Base-by-base conservation (phyloP, 1,284 basidiomycete genomes). In the Ganoderma boninense region DNA sequence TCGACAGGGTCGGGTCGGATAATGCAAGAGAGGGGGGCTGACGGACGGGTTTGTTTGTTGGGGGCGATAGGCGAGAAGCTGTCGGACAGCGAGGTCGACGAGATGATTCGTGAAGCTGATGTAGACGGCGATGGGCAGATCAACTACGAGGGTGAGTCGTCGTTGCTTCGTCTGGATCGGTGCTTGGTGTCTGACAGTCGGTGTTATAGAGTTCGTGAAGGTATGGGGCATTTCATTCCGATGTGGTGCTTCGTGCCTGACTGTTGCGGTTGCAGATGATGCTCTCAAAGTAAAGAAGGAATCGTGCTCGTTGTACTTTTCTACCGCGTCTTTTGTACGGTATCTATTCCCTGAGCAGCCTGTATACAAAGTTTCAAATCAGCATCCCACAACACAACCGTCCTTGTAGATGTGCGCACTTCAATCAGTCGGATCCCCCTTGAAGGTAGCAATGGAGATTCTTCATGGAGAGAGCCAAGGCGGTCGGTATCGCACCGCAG, bases 101-200 rank as follows among this genome's bases (percentile, higher is more conserved):
- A 98, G 85, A 99, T 99, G 97, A 99, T 99, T 82, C 90, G 96
- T 69, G 97, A 99, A 84, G 97, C 97, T 67, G 97, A 99, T 82
- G 90, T 96, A 65, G 97, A 99, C 80, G 97, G 96, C 56, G 95
- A 97, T 81, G 95, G 95, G 44, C 93, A 95, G 83, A 95, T 95
- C 83, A 94, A 95, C 82, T 95, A 95, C 79, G 89, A 91, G 8
- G 93, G 93, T 94, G 73, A 73, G 89, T 82, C 38, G 43, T 35
- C 0, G 16, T 16, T 4, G 4, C n/a, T 43, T 11, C 35, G 62
- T 6, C 14, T 20, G 61, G 63, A 46, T 66, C 40, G 35, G 46
- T 43, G 16, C 2, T 62, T 57, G 61, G 23, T n/a, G 1, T 63
- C 60, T 65, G 60, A 62, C 23, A 4, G 40, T 40, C 13, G 20